Percentiles rank a stretch among this genome's conserved stretches.
Conservation (phyloP, 2,329 filamentous ascomycete species). For the Cryphonectria naterciae region DNA sequence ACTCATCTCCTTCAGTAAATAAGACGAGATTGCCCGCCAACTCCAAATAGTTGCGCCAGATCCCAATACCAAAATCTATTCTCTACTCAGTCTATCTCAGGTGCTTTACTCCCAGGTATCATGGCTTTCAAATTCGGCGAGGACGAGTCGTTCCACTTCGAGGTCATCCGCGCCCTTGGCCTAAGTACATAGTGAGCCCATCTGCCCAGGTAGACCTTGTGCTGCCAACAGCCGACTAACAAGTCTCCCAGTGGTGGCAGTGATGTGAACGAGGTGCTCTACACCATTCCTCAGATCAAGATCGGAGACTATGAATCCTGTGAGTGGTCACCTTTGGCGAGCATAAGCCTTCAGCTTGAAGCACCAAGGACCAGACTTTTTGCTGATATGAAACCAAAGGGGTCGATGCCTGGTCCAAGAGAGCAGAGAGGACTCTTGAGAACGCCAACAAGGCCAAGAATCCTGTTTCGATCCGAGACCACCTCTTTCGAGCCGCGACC, state of each 20-base stretch:
- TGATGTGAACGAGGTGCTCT: slow-evolving; percentile 11
- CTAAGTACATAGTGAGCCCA: not conserved
- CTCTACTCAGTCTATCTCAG: not conserved
- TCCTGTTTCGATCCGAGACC: slow-evolving; percentile 8
- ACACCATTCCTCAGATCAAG: slow-evolving; percentile 7
- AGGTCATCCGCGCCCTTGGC: slow-evolving; percentile 2
- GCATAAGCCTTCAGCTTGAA: not conserved
- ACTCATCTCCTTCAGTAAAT: not conserved
- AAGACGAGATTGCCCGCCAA: not conserved
- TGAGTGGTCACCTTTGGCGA: not conserved
- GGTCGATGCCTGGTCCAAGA: not conserved
- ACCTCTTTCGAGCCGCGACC: slow-evolving; percentile 42
- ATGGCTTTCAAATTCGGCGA: slow-evolving; percentile 11
- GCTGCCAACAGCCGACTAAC: not conserved
- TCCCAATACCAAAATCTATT: not conserved
- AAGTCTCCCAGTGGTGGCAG: not conserved
- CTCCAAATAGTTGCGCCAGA: not conserved
- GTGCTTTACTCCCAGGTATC: not conserved
- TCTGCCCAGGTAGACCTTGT: not conserved
- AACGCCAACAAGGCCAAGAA: not conserved
- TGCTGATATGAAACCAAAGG: not conserved
- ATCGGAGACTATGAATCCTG: slow-evolving; percentile 8
- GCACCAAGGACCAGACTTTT: not conserved
- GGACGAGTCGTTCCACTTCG: not conserved
- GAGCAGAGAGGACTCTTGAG: slow-evolving; percentile 2